These are phyloP conservation scores for Aureobasidium melanogenum DNA, from an alignment of 2,329 filamentous ascomycete genomes.

Conservation along the genomic window DNA sequence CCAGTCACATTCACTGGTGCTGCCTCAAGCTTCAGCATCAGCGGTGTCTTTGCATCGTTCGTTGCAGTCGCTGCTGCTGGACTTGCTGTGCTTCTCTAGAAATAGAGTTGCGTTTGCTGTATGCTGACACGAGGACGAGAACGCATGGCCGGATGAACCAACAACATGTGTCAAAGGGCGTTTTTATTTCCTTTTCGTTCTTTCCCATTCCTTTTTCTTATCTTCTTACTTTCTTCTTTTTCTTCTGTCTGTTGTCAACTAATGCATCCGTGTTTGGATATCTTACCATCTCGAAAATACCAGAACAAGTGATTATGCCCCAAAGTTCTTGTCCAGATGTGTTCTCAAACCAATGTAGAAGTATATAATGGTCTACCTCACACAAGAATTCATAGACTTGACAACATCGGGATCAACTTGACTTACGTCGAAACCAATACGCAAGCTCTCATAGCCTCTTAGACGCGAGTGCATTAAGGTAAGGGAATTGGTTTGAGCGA, in stretches of 20 bases:
- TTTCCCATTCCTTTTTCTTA: background rate
- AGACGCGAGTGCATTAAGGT: too few species aligned
- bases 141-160: background rate
- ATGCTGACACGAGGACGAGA: background rate
- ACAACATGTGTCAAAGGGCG: slow-evolving; percentile 3
- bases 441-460: too few species aligned
- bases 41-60: background rate
- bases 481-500: too few species aligned
- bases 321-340: too few species aligned
- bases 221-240: background rate
- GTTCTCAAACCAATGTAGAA: too few species aligned
- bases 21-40: slow-evolving; percentile 8
- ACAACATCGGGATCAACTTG: too few species aligned
- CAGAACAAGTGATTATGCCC: background rate
- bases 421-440: too few species aligned
- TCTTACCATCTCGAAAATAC: background rate
- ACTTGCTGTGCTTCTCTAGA: slow-evolving; percentile 10
- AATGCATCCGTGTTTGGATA: slow-evolving; percentile 1
- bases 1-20: slow-evolving; percentile 11
- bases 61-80: background rate
- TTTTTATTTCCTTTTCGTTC: background rate
- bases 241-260: background rate
- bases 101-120: background rate
- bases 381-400: too few species aligned
- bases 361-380: too few species aligned